phyloP scores from a whole-genome alignment of 2,329 filamentous ascomycete genomes.

The Tympanopsis confertula region DNA sequence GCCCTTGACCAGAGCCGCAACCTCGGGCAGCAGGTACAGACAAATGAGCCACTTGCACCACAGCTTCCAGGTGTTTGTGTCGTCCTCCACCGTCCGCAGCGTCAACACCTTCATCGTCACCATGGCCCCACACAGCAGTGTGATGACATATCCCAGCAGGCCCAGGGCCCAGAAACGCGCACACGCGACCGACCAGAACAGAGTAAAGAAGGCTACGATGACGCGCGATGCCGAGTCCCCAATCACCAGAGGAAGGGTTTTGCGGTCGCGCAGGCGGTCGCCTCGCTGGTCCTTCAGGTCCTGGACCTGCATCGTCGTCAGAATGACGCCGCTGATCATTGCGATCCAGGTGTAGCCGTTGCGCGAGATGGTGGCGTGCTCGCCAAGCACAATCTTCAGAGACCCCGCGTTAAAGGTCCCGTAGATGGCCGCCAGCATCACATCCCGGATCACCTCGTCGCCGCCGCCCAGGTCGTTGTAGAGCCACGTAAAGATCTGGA shows the following conservation, averaged over 20 bases:
- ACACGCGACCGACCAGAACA: conserved; percentile 6
- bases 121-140: no score
- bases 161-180: conserved; percentile 9
- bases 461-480: conserved; percentile 2
- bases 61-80: no score
- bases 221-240: conserved; percentile 9
- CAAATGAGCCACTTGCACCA: no score
- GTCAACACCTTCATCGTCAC: no score
- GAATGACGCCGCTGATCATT: background rate
- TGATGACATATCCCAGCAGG: no score
- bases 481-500: background rate
- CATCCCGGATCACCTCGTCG: conserved; percentile 12
- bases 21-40: no score
- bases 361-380: conserved; percentile 1
- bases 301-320: conserved; percentile 14
- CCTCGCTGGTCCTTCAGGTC: conserved; percentile 16
- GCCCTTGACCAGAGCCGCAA: no score
- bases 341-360: conserved; percentile 13
- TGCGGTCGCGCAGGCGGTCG: conserved; percentile 10
- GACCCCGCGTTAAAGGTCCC: conserved; percentile 1
- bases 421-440: conserved; percentile 5
- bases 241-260: conserved; percentile 11
- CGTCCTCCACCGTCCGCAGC: no score
- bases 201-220: conserved; percentile 9
- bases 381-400: conserved; percentile 3